Base-by-base conservation (phyloP, 306 rosid genomes). In the Sesbania bispinosa region DNA sequence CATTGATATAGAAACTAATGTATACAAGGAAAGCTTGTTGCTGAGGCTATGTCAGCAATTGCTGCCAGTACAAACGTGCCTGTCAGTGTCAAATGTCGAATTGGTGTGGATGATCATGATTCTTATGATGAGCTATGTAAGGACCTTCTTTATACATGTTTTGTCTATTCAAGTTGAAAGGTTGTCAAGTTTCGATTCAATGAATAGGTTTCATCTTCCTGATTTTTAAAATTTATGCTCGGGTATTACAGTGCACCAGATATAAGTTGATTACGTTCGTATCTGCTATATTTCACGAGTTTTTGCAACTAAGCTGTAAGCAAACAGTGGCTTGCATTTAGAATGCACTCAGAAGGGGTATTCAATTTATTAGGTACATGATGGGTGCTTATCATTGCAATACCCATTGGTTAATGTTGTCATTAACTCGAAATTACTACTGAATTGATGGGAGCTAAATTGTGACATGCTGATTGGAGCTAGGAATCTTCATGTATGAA, bases 101-200 rank as follows among this genome's bases (percentile, higher is more conserved):
- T 94, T 57, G 98, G 98, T 7, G 96, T 94, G 45, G 97, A 94
- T 46, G 88, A 87, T 77, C 92, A 83, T 10, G 98, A 94, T 82
- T 94, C 97, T 9, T 94, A 94, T 35, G 82, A 85, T 68, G 96
- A 94, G 88, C 92, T 94, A 23, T 94, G 98, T 94, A 90, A 84
- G 87, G 57, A 67, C 74, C 71, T 73, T 80, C 69, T 32, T 69
- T 47, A 14, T 59, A 53, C 78, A 67, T 75, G 57, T 9, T 38
- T 19, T 79, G 33, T 63, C 42, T 73, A 23, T 60, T 69, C 62
- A 41, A 69, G 41, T 74, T 43, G 50, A 76, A 43, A 61, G n/a
- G 42, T 15, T 46, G 43, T n/a, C 14, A 59, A 11, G 15, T 73
- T 52, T 47, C 57, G 73, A 51, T 60, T 52, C 46, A 48, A 43